Base-by-base conservation (phyloP, 2,329 filamentous ascomycete genomes). In the Pseudogymnoascus sp. region DNA sequence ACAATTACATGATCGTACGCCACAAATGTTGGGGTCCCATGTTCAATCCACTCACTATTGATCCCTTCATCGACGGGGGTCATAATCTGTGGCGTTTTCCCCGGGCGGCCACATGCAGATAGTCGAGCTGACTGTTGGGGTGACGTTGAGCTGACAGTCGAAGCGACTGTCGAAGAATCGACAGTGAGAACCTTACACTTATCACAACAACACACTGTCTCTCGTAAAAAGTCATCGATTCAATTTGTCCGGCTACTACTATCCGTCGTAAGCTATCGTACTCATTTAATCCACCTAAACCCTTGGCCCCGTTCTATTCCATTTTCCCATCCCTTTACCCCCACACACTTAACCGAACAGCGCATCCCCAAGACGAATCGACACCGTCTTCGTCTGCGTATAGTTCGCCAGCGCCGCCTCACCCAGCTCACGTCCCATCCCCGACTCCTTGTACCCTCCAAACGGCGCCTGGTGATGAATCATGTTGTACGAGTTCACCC, bases 391-490 rank as follows among this genome's bases (percentile, higher is more conserved):
- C 73, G 78, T 83, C 74, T 89, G 82, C 10, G 84, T 88, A 75
- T 89, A 90, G 77, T 87, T 87, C 46, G 79, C 77, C 64, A 90
- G 74, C 1, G 86, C 87, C 42, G 83, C 83, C 78, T 89, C 85
- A 66, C 88, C 87, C 3, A 89, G 78, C 75, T 96, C 91, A 62
- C 88, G 86, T 50, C 90, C 90, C 63, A 92, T 59, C 65, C 91
- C 90, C 26, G 80, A 85, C 77, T 91, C 83, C 77, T 93, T 93
- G 80, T 83, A 91, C 0, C 91, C 91, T 62, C 88, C 88, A 69
- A 93, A 93, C 17, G 72, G 76, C 59, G 88, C 70, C 69, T 85
- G 80, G 77, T 86, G 84, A 74, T 88, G 84, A 1, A 95, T 78
- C 66, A 86, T 78, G 77, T 96, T 96, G 78, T 93, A 71, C 60